Base-by-base conservation (phyloP, 345 rosid genomes). In the Diplotaxis tenuifolia region DNA sequence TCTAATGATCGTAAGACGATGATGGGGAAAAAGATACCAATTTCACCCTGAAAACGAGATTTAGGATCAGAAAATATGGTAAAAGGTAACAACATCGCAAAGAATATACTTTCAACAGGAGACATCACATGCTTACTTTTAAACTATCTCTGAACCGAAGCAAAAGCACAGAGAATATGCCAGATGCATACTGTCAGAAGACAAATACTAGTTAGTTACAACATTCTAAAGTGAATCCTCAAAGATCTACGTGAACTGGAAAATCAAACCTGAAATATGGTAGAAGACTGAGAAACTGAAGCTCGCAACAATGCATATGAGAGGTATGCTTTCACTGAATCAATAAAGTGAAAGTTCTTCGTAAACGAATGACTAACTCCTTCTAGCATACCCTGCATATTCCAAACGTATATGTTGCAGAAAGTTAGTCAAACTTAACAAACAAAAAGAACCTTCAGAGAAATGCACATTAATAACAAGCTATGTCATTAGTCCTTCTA, bases 271-370 rank as follows among this genome's bases (percentile, higher is more conserved):
- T 95, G 96, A 87, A 92, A 95, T 79, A 92, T 88, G 83, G 81
- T 85, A 59, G 89, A 77, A 69, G 98, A 95, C 40, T 87, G 96
- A 23, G 98, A 87, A 78, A 95, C 96, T 31, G 99, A 89, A 73
- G 99, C 98, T 66, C 97, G 87, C 84, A 92, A 79, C 77, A 95
- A 83, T 81, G 96, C 98, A 83, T 90, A 95, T 14, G 97, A 92
- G 69, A 92, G 96, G 82, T 92, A 92, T 27, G 98, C 96, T 90
- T 95, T 95, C 66, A 95, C 94, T 29, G 99, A 95, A 80, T 95
- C 99, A 73, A 95, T 95, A 80, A 95, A 92, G 82, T 95, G 96
- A 74, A 92, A 90, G 76, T 92, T 87, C 86, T 90, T 90, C 15
- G 96, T 88, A 82, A 90, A 90, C 28, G 98, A 92, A 83, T 86